Evolutionary conservation across 495 filamentous ascomycete species (phyloP), one percentile per base, ranked within the genome.

Genomic region (Symbiotaphrina buchneri): DNA sequence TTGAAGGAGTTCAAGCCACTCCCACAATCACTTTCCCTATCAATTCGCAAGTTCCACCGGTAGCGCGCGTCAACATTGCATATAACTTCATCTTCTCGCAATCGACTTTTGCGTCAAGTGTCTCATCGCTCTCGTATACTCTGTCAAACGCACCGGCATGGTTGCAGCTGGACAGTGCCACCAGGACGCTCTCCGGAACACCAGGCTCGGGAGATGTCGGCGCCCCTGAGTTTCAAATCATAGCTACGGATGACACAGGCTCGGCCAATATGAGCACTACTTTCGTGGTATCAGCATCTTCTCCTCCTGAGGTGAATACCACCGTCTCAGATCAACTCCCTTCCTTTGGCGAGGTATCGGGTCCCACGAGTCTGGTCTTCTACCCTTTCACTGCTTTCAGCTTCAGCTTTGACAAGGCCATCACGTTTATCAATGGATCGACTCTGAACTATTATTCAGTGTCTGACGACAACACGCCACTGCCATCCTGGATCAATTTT

Each of bases 401-500:
- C 5, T 49, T 67, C 26, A 32, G 46, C 3, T 64, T 67, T 22
- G 55, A 58, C 20, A 25, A 25, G 8, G 30, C 45, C n/a, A 48
- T 50, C 2, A 65, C 57, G 5, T 67, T 67, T 34, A 44, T 46
- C 16, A 53, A 57, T 6, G n/a, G 18, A 3, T 38, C 21, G 30
- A 31, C 22, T 15, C 32, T 65, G 16, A 55, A 38, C 21, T 92
- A 83, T 47, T 87, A 91, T 43, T 76, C 81, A 15, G 69, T 74
- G 7, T 73, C 75, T 22, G 51, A 46, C 2, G 70, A 83, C 37
- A 78, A 84, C 41, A 72, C 74, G 5, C 83, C 85, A 19, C 53
- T 93, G 23, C 84, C 84, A 21, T 78, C 82, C 3, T 93, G 82
- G 84, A 63, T 92, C 24, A 54, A 48, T 7, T 93, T 94, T 41